A percentile compares a stretch with the other conserved stretches of the same genome.
These are phyloP conservation scores for Paecilomyces niveus DNA, from an alignment of 2,329 filamentous ascomycete genomes.

Conservation along the genomic window DNA sequence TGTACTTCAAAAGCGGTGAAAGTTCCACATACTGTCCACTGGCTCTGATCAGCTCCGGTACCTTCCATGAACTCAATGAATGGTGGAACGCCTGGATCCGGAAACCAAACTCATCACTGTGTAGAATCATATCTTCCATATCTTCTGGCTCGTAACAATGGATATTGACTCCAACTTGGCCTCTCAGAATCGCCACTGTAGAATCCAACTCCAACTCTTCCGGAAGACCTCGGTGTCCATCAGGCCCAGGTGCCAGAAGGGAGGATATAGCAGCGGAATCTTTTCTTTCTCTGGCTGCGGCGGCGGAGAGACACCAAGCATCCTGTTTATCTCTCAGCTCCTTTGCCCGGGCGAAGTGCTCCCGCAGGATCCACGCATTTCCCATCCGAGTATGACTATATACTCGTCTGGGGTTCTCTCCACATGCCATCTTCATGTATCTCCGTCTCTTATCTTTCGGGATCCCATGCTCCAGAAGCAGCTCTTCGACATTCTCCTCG, in stretches of 20 bases:
- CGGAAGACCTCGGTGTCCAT: constrained; percentile 52
- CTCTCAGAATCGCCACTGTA: constrained; percentile 55
- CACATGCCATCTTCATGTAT: constrained; percentile 72
- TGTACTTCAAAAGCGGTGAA: constrained; percentile 45
- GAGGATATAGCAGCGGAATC: constrained; percentile 4
- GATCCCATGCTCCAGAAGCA: constrained; percentile 57
- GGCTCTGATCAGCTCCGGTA: constrained; percentile 49
- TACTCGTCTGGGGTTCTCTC: constrained; percentile 60
- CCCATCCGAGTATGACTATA: constrained; percentile 59
- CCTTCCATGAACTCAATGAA: constrained; percentile 59
- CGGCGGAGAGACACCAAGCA: constrained; percentile 59
- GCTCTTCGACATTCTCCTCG: constrained; percentile 54
- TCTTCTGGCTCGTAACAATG: constrained; percentile 67
- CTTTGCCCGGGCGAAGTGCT: constrained; percentile 58
- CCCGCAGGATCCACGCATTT: constrained; percentile 63
- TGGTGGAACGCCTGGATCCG: constrained; percentile 62
- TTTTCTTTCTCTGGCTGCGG: constrained; percentile 15
- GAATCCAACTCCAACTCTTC: constrained; percentile 58
- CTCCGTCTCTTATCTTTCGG: constrained; percentile 51
- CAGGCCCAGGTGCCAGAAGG: constrained; percentile 4
- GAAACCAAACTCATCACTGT: constrained; percentile 67
- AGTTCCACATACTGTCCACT: constrained; percentile 11
- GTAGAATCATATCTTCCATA: constrained; percentile 61
- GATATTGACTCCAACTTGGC: constrained; percentile 62
- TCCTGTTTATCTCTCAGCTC: constrained; percentile 54